Conservation (phyloP, 1,284 basidiomycete species). For the Cutaneotrichosporon sp. region DNA sequence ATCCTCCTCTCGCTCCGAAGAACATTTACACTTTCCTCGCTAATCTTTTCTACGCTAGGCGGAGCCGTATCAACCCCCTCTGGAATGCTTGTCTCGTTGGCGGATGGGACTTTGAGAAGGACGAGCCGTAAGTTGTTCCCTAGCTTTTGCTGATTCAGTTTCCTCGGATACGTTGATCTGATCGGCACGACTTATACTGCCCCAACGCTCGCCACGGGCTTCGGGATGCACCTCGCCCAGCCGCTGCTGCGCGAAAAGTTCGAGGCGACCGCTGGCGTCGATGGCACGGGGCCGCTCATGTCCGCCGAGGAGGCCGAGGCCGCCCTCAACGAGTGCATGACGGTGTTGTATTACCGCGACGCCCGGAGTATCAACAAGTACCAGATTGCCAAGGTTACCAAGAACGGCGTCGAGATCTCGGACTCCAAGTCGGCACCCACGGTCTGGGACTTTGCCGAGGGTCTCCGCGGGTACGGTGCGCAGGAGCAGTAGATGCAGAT, state of each 20-base stretch:
- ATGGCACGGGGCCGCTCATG: constrained; percentile 72
- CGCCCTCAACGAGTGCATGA: constrained; percentile 84
- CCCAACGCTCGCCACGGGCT: constrained; percentile 94
- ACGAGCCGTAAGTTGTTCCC: constrained; percentile 59
- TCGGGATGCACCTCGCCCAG: constrained; percentile 91
- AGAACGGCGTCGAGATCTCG: constrained; percentile 72
- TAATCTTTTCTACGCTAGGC: constrained; percentile 84
- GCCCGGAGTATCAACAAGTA: constrained; percentile 96
- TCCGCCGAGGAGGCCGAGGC: constrained; percentile 75
- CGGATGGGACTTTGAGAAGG: constrained; percentile 74
- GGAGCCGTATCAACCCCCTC: constrained; percentile 86
- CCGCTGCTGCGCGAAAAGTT: constrained; percentile 81
- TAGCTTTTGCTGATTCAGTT: constrained; percentile 56
- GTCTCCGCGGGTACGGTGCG: constrained; percentile 63
- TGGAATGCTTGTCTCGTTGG: constrained; percentile 96
- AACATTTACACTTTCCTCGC: constrained; percentile 94
- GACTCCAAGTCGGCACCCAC: constrained; percentile 76
- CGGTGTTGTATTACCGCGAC: constrained; percentile 94
- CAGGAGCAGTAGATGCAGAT: constrained; percentile 60
- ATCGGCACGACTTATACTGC: constrained; percentile 92
- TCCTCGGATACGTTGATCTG: constrained; percentile 94
- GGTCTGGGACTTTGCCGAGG: constrained; percentile 89
- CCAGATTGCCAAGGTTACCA: constrained; percentile 89
- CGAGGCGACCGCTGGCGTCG: constrained; percentile 59
- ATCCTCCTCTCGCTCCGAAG: constrained; percentile 72